Conservation (phyloP, 306 rosid species). For the Prunus davidiana region DNA sequence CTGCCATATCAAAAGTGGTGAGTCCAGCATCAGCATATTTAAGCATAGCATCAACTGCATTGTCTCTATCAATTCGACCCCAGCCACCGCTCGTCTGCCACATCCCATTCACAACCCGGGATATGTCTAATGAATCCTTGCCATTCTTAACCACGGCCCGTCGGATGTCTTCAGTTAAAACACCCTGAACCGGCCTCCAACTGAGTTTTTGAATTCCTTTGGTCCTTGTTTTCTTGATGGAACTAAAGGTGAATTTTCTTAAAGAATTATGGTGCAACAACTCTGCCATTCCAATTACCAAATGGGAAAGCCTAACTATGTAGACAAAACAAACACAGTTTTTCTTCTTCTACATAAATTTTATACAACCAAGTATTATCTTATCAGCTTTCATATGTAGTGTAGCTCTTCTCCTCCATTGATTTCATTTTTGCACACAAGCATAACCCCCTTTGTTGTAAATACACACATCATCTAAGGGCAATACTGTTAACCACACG, state of each 20-base stretch:
- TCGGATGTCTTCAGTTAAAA: conserved; percentile 39
- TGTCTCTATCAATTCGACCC: conserved; percentile 70
- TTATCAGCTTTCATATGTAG: neutral
- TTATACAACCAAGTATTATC: neutral
- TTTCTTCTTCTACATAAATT: neutral
- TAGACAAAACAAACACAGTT: neutral
- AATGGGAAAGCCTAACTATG: neutral
- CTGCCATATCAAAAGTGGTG: conserved; percentile 79
- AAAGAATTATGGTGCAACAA: conserved; percentile 30
- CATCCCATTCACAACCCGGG: conserved; percentile 81
- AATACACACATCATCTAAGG: neutral
- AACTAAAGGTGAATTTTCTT: conserved; percentile 32
- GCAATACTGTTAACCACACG: neutral
- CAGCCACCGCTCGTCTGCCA: conserved; percentile 87
- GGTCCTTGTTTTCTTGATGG: conserved; percentile 24
- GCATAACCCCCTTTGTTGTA: neutral
- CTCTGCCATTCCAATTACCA: conserved; percentile 55
- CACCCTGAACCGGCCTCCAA: conserved; percentile 35
- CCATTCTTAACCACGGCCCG: conserved; percentile 50
- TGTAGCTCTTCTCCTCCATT: conserved; percentile 7
- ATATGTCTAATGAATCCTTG: conserved; percentile 60
- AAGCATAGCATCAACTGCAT: conserved; percentile 72
- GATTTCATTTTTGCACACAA: neutral
- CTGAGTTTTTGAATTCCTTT: conserved; percentile 14
- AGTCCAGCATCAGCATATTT: conserved; percentile 74